These are phyloP conservation scores for Acanthamoeba triangularis DNA, from an alignment of 208 protist species.

Conservation along the genomic window DNA sequence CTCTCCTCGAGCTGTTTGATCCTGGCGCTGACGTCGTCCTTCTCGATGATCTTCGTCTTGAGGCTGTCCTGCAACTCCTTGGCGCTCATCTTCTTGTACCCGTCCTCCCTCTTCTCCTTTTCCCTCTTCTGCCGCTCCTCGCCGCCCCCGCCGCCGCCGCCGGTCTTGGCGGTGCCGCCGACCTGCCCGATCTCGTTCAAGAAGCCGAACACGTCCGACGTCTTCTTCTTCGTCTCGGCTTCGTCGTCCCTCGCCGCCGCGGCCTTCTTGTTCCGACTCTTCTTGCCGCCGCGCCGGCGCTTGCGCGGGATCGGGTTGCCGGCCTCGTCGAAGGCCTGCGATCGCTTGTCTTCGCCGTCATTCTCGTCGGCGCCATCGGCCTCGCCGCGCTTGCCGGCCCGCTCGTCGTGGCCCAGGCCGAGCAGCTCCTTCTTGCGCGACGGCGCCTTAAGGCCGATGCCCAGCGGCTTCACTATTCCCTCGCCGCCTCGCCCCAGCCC, in stretches of 20 bases:
- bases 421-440: slow-evolving; percentile 52
- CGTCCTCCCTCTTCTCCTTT: not conserved
- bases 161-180: not conserved
- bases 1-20: not conserved
- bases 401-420: slow-evolving; percentile 38
- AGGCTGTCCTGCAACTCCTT: slow-evolving; percentile 7
- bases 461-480: slow-evolving; percentile 52
- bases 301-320: slow-evolving; percentile 49
- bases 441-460: slow-evolving; percentile 18
- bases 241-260: not conserved
- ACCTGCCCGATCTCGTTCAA: slow-evolving; percentile 2
- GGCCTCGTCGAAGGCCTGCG: not conserved
- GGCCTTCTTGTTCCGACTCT: not conserved
- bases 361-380: too few relatives aligned
- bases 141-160: not conserved
- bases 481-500: not conserved
- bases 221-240: not conserved
- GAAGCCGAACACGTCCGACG: slow-evolving; percentile 20
- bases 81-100: slow-evolving; percentile 11
- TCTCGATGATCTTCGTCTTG: slow-evolving; percentile 29
- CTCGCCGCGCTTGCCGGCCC: not conserved
- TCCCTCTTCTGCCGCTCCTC: not conserved
- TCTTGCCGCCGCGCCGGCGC: not conserved
- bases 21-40: not conserved
- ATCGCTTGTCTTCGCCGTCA: too few relatives aligned